Evolutionary conservation across 441 rosid species (phyloP).

Genomic region (Viola pubescens): DNA sequence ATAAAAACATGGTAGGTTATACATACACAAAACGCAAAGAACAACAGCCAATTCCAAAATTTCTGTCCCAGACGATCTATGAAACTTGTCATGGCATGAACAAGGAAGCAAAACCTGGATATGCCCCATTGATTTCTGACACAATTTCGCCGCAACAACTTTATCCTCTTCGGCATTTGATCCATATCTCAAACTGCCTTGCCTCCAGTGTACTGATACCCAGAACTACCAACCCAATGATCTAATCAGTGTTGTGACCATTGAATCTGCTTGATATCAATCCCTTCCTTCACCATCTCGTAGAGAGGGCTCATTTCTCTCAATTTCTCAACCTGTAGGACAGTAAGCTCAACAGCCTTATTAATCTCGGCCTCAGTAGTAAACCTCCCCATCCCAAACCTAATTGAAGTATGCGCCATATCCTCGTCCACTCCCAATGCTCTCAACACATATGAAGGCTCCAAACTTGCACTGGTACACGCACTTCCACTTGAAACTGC

Average conservation of each 20-base stretch:
- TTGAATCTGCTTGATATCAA: constrained; percentile 75
- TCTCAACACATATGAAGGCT: constrained; percentile 88
- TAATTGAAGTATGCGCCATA: constrained; percentile 94
- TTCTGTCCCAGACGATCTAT: constrained; percentile 14
- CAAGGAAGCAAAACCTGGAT: constrained; percentile 19
- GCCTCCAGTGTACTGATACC: background rate
- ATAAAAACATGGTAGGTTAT: no score
- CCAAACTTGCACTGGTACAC: constrained; percentile 92
- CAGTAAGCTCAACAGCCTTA: constrained; percentile 70
- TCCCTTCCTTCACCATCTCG: constrained; percentile 93
- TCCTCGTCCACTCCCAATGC: constrained; percentile 96
- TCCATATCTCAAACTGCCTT: constrained; percentile 7
- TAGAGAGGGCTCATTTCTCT: constrained; percentile 96
- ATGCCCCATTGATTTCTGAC: background rate
- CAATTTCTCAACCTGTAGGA: constrained; percentile 76
- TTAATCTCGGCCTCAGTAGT: constrained; percentile 85
- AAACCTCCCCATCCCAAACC: constrained; percentile 96
- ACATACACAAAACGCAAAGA: no score
- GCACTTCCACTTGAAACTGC: constrained; percentile 98
- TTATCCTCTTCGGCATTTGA: constrained; percentile 6
- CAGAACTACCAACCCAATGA: background rate
- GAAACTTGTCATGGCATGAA: constrained; percentile 20
- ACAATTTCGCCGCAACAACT: constrained; percentile 7
- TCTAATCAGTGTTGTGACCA: constrained; percentile 81
- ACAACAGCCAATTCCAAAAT: constrained; percentile 10